Base-by-base conservation (phyloP, 2,329 filamentous ascomycete genomes). In the Colletotrichum godetiae region DNA sequence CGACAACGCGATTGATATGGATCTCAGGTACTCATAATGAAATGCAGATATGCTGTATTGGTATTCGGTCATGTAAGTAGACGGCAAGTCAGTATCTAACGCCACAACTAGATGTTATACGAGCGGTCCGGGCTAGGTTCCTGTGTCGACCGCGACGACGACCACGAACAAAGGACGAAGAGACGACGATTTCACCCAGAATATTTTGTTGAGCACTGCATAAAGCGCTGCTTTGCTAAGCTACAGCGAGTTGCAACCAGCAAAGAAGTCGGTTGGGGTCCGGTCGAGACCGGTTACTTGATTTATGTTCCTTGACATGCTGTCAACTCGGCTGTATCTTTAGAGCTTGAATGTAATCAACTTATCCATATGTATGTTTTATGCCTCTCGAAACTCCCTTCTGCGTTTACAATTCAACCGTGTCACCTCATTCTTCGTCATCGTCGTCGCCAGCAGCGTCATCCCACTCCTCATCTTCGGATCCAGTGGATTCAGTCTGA, bases 51-150 rank as follows among this genome's bases (percentile, higher is more conserved):
- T 15, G 8, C 5, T 0, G 7, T 46, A n/a, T 46, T n/a, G n/a
- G n/a, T n/a, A n/a, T n/a, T n/a, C n/a, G n/a, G n/a, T n/a, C n/a
- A n/a, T n/a, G n/a, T n/a, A n/a, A n/a, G 95, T 97, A 84, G 87
- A 71, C 57, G 59, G 33, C 31, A 64, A 35, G 8, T 61, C 22
- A 22, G 33, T 15, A 33, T 22, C 24, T 12, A 13, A 31, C 35
- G 19, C 33, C 46, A 33, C 27, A 46, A 66, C 24, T 58, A 24
- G 4, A 62, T 46, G 49, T 62, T 62, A 62, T 42, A 68, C 33
- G 57, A 68, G 46, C 66, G 66, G 66, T 68, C 66, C 66, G 57
- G 46, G 66, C 66, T 68, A 57, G 66, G 31, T 33, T 68, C 66
- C 42, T 68, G 66, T 52, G 46, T 62, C 57, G 66, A 68, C 66